A percentile compares a stretch with the other conserved stretches of the same genome.
phyloP scores from a whole-genome alignment of 305 asterid species.

The Solanum aculeatissimum region DNA sequence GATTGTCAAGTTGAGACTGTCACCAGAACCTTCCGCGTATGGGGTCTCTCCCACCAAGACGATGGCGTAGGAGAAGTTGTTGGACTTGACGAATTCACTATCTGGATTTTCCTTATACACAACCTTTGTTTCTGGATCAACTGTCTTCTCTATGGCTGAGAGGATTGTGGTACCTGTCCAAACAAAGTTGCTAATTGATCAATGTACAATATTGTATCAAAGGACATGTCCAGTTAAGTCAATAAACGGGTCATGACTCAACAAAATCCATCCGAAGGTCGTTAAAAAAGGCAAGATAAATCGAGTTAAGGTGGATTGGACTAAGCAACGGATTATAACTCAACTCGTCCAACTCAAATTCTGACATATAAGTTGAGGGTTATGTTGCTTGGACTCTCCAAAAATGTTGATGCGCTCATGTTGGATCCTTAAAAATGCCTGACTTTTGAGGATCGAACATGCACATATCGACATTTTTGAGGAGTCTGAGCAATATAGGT shows the following conservation, averaged over 20 bases:
- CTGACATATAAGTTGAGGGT: not conserved
- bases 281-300: not conserved
- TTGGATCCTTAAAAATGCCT: not conserved
- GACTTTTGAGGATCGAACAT: not conserved
- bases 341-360: not conserved
- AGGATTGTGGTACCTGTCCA: constrained; percentile 43
- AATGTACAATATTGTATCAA: not conserved
- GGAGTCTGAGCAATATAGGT: not conserved
- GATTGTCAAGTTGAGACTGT: constrained; percentile 41
- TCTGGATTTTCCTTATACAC: constrained; percentile 27
- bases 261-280: not conserved
- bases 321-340: not conserved
- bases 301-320: not conserved
- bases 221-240: not conserved
- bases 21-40: constrained; percentile 43
- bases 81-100: constrained; percentile 19
- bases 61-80: constrained; percentile 32
- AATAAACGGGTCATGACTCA: not conserved
- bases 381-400: not conserved
- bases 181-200: not conserved
- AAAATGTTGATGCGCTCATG: not conserved
- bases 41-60: constrained; percentile 56
- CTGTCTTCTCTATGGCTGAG: constrained; percentile 25
- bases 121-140: constrained; percentile 28
- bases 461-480: not conserved